phyloP scores from a whole-genome alignment of 2,329 filamentous ascomycete species.

The Sporothrix globosa region DNA sequence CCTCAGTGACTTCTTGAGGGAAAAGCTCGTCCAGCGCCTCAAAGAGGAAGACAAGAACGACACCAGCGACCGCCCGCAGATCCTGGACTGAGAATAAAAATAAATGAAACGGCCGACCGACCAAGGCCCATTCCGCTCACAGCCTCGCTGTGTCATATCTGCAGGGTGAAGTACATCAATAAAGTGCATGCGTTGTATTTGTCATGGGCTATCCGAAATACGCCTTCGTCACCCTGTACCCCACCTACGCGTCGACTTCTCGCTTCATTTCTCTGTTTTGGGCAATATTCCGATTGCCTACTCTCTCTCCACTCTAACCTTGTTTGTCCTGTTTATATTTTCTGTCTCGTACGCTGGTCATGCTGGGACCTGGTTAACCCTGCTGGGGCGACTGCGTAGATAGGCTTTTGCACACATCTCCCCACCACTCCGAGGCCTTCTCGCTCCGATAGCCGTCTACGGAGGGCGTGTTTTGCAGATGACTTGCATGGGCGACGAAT shows the following conservation, averaged over 20 bases:
- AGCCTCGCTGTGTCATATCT: slow-evolving; percentile 14
- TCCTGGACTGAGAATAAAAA: slow-evolving; percentile 31
- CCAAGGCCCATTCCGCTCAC: neutral
- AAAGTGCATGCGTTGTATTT: slow-evolving; percentile 6
- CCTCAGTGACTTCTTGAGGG: slow-evolving; percentile 58
- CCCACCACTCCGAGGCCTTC: neutral
- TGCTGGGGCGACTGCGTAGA: neutral
- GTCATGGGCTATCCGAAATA: neutral
- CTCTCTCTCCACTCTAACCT: neutral
- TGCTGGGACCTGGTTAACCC: neutral
- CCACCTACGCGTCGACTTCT: neutral
- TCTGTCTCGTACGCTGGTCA: neutral
- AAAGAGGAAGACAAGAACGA: slow-evolving; percentile 54
- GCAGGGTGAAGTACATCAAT: neutral
- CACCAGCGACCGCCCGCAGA: slow-evolving; percentile 31
- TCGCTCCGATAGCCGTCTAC: slow-evolving; percentile 4
- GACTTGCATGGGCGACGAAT: neutral
- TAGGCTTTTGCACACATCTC: neutral
- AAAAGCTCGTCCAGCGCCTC: slow-evolving; percentile 58
- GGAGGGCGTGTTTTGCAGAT: neutral
- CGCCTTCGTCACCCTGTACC: neutral
- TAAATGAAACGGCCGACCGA: neutral
- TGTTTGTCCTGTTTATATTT: neutral
- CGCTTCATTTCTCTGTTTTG: slow-evolving; percentile 1
- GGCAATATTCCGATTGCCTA: neutral